Conservation (phyloP, 2,329 filamentous ascomycete genomes). For the Byssothecium circinans region DNA sequence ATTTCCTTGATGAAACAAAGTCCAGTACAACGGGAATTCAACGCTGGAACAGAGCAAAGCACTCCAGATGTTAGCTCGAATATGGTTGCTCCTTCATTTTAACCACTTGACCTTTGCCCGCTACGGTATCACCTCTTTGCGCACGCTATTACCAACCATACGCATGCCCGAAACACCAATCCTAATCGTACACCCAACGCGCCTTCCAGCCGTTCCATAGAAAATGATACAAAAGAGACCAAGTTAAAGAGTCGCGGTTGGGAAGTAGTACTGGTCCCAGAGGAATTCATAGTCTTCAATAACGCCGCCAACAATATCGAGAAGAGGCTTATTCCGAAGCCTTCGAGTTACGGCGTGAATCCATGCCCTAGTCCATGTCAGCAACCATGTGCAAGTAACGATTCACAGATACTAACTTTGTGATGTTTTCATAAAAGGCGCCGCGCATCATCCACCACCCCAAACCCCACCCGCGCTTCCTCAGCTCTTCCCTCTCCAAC, state of each 20-base stretch:
- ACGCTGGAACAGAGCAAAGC: background rate
- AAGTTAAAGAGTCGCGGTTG: conserved; percentile 59
- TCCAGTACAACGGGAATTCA: background rate
- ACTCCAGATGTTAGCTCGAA: too few species aligned
- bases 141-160: background rate
- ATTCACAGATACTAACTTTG: conserved; percentile 54
- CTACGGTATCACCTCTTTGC: background rate
- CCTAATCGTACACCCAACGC: conserved; percentile 12
- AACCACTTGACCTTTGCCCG: too few species aligned
- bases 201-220: background rate
- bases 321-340: conserved; percentile 71
- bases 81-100: too few species aligned
- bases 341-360: conserved; percentile 71
- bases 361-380: conserved; percentile 51
- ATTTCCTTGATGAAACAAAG: background rate
- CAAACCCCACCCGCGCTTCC: conserved; percentile 83
- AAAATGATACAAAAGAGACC: conserved; percentile 11
- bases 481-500: conserved; percentile 87
- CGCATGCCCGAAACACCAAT: conserved; percentile 6
- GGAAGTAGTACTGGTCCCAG: conserved; percentile 98
- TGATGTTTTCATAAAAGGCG: conserved; percentile 94
- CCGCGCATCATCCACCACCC: conserved; percentile 96
- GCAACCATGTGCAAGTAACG: conserved; percentile 1
- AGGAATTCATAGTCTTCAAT: conserved; percentile 96
- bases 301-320: conserved; percentile 80